These are phyloP conservation scores for Podospora anserina DNA, from an alignment of 495 filamentous ascomycete species.

Conservation along the genomic window DNA sequence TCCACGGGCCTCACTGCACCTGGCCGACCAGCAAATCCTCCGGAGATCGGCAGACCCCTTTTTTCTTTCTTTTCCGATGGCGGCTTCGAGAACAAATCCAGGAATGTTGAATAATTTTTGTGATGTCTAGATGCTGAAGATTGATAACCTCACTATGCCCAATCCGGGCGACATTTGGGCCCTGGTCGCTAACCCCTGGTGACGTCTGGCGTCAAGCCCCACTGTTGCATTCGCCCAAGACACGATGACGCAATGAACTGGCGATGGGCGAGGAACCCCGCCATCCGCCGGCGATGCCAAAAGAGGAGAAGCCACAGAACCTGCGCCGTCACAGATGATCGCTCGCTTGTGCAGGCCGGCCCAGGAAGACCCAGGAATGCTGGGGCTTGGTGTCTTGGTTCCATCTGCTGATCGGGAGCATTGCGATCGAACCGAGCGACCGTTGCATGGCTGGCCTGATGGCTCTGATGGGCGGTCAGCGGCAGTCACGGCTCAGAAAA, in stretches of 20 bases:
- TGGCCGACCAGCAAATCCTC: constrained; percentile 17
- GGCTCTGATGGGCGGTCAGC: background rate
- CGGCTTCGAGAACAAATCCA: background rate
- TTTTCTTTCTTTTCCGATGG: background rate
- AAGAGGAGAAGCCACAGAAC: background rate
- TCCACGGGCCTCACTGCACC: background rate
- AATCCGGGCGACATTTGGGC: background rate
- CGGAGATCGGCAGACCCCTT: constrained; percentile 12
- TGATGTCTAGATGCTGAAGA: background rate
- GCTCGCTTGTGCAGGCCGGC: background rate
- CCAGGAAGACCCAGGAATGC: background rate
- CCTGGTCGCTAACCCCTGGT: background rate
- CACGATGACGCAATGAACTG: constrained; percentile 21
- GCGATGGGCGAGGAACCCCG: background rate
- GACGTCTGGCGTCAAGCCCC: constrained; percentile 2
- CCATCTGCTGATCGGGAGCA: background rate
- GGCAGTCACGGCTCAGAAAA: background rate
- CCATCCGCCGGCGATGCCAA: background rate
- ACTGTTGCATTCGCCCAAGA: constrained; percentile 16
- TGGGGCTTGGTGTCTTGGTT: background rate
- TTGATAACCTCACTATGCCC: background rate
- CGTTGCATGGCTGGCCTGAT: background rate
- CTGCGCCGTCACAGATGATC: background rate
- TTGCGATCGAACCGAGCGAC: background rate
- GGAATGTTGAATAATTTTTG: background rate